phyloP scores from a whole-genome alignment of 208 protist species.

The Leishmania lainsoni region DNA sequence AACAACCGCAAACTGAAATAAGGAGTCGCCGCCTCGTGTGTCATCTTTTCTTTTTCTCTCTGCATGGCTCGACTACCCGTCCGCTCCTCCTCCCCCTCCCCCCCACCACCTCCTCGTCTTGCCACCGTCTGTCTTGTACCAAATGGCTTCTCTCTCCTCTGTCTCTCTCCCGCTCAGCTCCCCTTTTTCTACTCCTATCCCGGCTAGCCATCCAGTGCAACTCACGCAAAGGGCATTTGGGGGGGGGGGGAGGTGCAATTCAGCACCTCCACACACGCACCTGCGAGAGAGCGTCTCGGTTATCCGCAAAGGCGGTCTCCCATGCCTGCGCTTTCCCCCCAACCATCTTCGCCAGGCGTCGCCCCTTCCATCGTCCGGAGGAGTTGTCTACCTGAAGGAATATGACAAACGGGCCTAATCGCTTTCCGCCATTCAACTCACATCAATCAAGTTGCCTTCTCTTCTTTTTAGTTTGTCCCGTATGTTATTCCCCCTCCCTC shows the following conservation, averaged over 20 bases:
- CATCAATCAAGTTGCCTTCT: background rate
- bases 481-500: background rate
- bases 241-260: background rate
- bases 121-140: background rate
- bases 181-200: background rate
- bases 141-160: background rate
- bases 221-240: background rate
- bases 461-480: background rate
- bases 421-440: background rate
- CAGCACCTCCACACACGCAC: background rate
- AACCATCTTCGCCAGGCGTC: background rate
- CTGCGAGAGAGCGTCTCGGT: background rate
- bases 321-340: background rate
- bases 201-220: background rate
- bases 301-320: background rate
- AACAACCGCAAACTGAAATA: too few species aligned
- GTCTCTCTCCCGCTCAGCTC: background rate
- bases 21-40: too few species aligned
- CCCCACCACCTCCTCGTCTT: too few species aligned
- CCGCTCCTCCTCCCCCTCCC: too few species aligned
- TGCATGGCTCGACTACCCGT: too few species aligned
- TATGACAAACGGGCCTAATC: background rate
- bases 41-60: too few species aligned
- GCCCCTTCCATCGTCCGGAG: background rate
- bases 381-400: background rate